phyloP scores from a whole-genome alignment of 192 early-diverging fungal species.

The Mortierella claussenii region DNA sequence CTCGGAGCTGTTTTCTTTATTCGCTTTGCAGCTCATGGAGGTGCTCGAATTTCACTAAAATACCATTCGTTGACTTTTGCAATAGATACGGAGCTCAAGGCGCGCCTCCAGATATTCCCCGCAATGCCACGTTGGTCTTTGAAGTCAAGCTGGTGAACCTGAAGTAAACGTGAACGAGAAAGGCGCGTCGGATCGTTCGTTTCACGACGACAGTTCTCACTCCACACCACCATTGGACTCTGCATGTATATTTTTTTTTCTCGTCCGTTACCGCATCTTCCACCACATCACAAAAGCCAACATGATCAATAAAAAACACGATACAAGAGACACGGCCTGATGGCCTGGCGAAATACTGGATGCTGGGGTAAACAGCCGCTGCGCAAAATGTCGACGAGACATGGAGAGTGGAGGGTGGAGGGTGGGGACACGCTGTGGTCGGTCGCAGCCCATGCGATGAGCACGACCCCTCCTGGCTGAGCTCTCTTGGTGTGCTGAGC shows the following conservation, averaged over 20 bases:
- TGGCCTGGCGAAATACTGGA: too few species aligned
- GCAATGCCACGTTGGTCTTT: constrained; percentile 85
- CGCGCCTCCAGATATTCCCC: constrained; percentile 88
- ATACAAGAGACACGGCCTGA: too few species aligned
- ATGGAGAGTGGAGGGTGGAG: not conserved
- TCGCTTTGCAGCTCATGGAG: not conserved
- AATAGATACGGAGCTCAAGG: constrained; percentile 36
- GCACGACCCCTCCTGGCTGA: not conserved
- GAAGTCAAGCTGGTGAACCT: constrained; percentile 66
- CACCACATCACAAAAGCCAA: too few species aligned
- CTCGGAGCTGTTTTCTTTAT: not conserved
- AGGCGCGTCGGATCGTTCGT: not conserved
- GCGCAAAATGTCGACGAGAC: not conserved
- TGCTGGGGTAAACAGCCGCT: too few species aligned
- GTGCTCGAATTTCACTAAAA: not conserved
- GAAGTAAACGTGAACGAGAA: constrained; percentile 28
- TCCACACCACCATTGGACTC: too few species aligned
- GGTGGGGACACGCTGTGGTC: not conserved
- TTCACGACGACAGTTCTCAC: too few species aligned
- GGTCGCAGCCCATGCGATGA: constrained; percentile 11
- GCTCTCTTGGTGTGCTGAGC: constrained; percentile 3
- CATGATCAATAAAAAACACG: too few species aligned
- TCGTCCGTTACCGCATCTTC: too few species aligned
- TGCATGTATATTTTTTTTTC: too few species aligned
- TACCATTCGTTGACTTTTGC: not conserved